Conservation (phyloP, 2,329 filamentous ascomycete genomes). For the Setomelanomma holmii region DNA sequence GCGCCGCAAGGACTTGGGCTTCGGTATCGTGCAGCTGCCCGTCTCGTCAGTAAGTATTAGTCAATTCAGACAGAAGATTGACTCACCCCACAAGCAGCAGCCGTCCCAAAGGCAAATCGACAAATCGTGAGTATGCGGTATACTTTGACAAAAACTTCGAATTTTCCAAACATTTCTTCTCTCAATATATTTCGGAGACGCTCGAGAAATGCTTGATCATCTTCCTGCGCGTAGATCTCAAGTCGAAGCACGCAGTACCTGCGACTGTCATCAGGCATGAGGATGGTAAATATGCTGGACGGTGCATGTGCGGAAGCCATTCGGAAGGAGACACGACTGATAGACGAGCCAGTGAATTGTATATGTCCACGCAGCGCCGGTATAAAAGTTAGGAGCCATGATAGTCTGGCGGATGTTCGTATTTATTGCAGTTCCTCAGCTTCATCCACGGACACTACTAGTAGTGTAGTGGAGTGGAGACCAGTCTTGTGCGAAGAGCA, state of each 20-base stretch:
- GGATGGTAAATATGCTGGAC: not conserved
- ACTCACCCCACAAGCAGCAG: not conserved
- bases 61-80: too few species aligned
- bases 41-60: not conserved
- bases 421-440: too few species aligned
- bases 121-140: not conserved
- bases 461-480: too few species aligned
- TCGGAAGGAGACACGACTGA: not conserved
- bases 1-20: not conserved
- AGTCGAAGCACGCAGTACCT: not conserved
- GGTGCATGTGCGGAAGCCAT: not conserved
- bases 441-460: too few species aligned
- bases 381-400: too few species aligned
- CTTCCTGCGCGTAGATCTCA: not conserved
- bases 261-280: not conserved
- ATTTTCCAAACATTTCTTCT: not conserved
- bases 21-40: not conserved
- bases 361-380: too few species aligned
- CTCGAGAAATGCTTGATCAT: not conserved
- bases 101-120: not conserved
- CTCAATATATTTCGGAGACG: not conserved
- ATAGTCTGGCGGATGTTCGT: too few species aligned
- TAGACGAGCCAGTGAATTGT: too few species aligned
- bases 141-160: not conserved
- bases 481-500: too few species aligned